Evolutionary conservation across 2,329 filamentous ascomycete species (phyloP).

Genomic region (Paradendryphiella salina): DNA sequence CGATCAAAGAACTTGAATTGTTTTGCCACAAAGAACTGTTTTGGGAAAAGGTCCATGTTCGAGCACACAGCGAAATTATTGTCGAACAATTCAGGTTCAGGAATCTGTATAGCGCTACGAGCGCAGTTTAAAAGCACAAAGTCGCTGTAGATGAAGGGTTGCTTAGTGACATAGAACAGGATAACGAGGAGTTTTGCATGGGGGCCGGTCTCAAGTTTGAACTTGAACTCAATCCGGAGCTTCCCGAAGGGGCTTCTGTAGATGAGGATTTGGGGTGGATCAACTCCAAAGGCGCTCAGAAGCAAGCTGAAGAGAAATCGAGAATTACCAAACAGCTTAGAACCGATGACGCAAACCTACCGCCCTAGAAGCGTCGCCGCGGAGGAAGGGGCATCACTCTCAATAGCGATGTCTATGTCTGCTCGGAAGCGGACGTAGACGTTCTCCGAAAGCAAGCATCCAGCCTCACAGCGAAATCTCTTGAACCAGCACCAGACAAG

Average conservation of each 20-base stretch:
- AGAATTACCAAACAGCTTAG: too few species aligned
- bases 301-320: slow-evolving; percentile 1
- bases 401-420: slow-evolving; percentile 3
- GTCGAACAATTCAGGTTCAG: background rate
- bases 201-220: background rate
- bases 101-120: slow-evolving; percentile 1
- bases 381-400: slow-evolving; percentile 2
- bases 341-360: too few species aligned
- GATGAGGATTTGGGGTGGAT: background rate
- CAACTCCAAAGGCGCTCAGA: background rate
- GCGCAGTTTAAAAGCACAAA: background rate
- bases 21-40: background rate
- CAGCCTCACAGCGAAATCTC: background rate
- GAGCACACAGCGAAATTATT: background rate
- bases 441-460: slow-evolving; percentile 4
- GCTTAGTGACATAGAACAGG: background rate
- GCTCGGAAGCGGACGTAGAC: slow-evolving; percentile 13
- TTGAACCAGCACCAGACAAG: background rate
- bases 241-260: background rate
- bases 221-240: background rate
- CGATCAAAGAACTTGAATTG: slow-evolving; percentile 1
- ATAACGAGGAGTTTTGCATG: too few species aligned
- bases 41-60: background rate
- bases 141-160: background rate
- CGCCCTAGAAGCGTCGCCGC: slow-evolving; percentile 3